These are phyloP conservation scores for Ampelomyces quisqualis DNA, from an alignment of 2,329 filamentous ascomycete genomes.

Conservation along the genomic window DNA sequence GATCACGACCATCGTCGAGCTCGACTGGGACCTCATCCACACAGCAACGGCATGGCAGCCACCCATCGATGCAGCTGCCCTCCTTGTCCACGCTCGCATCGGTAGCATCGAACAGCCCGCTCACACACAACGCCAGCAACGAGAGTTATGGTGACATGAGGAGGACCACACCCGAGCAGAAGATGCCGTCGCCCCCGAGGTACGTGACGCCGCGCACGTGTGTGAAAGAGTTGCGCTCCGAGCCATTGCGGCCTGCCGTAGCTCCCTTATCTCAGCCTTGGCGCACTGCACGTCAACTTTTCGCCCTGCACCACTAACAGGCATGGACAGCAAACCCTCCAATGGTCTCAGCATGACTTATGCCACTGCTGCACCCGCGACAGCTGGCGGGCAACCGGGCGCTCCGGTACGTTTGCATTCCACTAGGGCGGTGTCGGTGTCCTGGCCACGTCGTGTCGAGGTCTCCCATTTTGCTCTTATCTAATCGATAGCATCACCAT, in stretches of 20 bases:
- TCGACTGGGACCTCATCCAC: slow-evolving; percentile 51
- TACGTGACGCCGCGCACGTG: slow-evolving; percentile 20
- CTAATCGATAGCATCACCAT: slow-evolving; percentile 42
- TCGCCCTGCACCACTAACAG: slow-evolving; percentile 26
- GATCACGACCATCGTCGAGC: slow-evolving; percentile 56
- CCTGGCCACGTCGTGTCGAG: slow-evolving; percentile 34
- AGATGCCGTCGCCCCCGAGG: slow-evolving; percentile 33
- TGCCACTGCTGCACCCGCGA: slow-evolving; percentile 65
- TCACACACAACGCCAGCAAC: slow-evolving; percentile 41
- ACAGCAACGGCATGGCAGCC: slow-evolving; percentile 44
- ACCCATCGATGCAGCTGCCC: slow-evolving; percentile 52
- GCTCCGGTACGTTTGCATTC: slow-evolving; percentile 54
- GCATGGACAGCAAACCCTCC: slow-evolving; percentile 36
- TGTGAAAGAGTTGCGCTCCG: slow-evolving; percentile 8
- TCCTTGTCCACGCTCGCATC: slow-evolving; percentile 62
- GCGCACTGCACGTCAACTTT: slow-evolving; percentile 36
- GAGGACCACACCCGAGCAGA: slow-evolving; percentile 28
- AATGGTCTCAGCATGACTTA: slow-evolving; percentile 60
- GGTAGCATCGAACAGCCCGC: slow-evolving; percentile 54
- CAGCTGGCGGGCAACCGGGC: slow-evolving; percentile 63
- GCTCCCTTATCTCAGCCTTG: slow-evolving; percentile 37
- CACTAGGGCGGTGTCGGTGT: slow-evolving; percentile 32
- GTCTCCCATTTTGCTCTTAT: slow-evolving; percentile 40
- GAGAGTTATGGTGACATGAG: slow-evolving; percentile 27
- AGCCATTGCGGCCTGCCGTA: slow-evolving; percentile 21